Evolutionary conservation across 306 rosid species (phyloP).

Genomic region (Morella rubra): DNA sequence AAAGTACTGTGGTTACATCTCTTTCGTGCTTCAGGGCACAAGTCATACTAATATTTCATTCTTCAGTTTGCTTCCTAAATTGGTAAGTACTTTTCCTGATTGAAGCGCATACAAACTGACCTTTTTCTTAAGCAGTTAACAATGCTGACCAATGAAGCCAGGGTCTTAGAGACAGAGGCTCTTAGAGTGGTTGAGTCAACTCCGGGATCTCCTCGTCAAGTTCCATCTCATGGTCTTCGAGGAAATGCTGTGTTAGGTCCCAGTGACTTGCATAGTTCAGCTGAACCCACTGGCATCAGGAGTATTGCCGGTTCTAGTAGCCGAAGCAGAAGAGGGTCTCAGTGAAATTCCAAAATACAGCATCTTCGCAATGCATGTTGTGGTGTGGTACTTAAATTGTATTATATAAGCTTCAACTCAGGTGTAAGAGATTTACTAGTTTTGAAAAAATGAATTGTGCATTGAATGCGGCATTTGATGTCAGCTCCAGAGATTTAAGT

Average conservation of each 20-base stretch:
- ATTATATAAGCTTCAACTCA: not conserved
- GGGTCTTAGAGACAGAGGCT: conserved; percentile 55
- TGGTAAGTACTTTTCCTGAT: not conserved
- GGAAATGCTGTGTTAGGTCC: conserved; percentile 50
- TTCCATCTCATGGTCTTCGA: conserved; percentile 45
- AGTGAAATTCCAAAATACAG: conserved; percentile 16
- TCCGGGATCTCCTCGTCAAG: conserved; percentile 64
- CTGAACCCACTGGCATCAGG: conserved; percentile 36
- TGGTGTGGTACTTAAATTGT: conserved; percentile 30
- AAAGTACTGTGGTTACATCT: not conserved
- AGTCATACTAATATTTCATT: not conserved
- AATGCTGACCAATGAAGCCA: conserved; percentile 64
- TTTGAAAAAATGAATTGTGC: conserved; percentile 31
- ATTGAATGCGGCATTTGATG: conserved; percentile 39
- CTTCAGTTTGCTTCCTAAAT: conserved; percentile 3
- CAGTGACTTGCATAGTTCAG: conserved; percentile 40
- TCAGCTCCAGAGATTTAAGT: conserved; percentile 16
- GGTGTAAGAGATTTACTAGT: conserved; percentile 24
- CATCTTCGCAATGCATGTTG: not conserved
- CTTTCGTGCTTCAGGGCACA: not conserved
- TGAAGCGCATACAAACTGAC: conserved; percentile 18
- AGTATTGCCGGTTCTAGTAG: conserved; percentile 52
- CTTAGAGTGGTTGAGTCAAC: conserved; percentile 52
- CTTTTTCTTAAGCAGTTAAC: conserved; percentile 50
- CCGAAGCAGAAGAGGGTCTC: conserved; percentile 68